Evolutionary conservation across 2,329 filamentous ascomycete species (phyloP).

Genomic region (Microcyclosporella mali): DNA sequence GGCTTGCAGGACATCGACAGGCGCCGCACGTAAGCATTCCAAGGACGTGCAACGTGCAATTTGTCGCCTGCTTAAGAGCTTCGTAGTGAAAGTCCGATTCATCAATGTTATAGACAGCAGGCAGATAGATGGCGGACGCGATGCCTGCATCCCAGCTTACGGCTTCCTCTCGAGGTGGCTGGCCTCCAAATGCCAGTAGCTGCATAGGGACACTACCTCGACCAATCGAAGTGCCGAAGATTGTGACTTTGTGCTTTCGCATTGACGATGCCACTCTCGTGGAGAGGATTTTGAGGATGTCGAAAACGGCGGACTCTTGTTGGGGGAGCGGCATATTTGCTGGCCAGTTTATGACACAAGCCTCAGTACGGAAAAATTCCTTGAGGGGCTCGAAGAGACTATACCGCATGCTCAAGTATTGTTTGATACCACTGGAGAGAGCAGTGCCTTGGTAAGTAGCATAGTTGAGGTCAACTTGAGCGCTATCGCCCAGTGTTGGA

Average conservation of each 20-base stretch:
- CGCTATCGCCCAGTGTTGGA: too few species aligned
- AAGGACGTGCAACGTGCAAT: conserved; percentile 44
- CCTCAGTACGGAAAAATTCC: too few species aligned
- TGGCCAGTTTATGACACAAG: too few species aligned
- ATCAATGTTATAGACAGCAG: conserved; percentile 35
- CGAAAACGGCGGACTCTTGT: too few species aligned
- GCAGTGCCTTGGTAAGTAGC: too few species aligned
- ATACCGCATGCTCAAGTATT: too few species aligned
- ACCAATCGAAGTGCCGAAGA: conserved; percentile 57
- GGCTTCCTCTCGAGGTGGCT: conserved; percentile 25
- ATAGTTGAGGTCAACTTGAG: too few species aligned
- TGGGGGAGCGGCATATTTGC: too few species aligned
- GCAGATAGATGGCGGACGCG: conserved; percentile 47
- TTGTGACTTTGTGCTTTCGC: conserved; percentile 22
- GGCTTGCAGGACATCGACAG: conserved; percentile 36
- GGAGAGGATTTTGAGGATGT: too few species aligned
- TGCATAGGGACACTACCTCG: conserved; percentile 57
- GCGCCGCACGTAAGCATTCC: conserved; percentile 41
- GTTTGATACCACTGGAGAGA: too few species aligned
- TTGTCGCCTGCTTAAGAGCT: conserved; percentile 40
- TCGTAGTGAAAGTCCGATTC: conserved; percentile 47
- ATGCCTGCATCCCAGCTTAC: conserved; percentile 44
- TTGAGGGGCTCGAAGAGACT: too few species aligned
- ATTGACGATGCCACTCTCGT: too few species aligned
- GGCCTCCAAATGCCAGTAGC: conserved; percentile 46